Conservation (phyloP, 2,329 filamentous ascomycete species). For the Epichloe uncinata region DNA sequence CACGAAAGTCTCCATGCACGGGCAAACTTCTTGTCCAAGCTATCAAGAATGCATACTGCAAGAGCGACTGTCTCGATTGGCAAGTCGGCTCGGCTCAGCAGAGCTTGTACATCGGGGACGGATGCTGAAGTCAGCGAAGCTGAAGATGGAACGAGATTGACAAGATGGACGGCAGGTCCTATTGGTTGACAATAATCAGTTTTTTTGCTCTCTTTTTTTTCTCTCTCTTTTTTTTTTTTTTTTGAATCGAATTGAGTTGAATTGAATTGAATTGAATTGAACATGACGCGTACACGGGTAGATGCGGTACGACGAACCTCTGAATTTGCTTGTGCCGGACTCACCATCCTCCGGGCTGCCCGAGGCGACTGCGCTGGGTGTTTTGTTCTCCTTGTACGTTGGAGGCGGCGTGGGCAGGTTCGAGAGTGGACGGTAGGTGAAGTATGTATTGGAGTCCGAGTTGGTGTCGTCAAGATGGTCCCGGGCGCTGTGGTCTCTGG, state of each 20-base stretch:
- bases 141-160: constrained; percentile 51
- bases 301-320: constrained; percentile 19
- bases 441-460: constrained; percentile 33
- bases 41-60: constrained; percentile 54
- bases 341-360: constrained; percentile 29
- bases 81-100: constrained; percentile 43
- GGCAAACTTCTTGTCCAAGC: constrained; percentile 48
- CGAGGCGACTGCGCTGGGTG: constrained; percentile 18
- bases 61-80: constrained; percentile 50
- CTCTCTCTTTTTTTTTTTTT: too few relatives aligned
- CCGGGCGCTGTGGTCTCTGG: constrained; percentile 5
- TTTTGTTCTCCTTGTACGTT: constrained; percentile 33
- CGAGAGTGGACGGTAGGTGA: constrained; percentile 54
- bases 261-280: too few relatives aligned
- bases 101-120: constrained; percentile 43
- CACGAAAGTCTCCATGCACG: constrained; percentile 48
- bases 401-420: constrained; percentile 54
- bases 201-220: too few relatives aligned
- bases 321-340: constrained; percentile 24
- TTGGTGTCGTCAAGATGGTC: too few relatives aligned
- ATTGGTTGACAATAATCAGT: background rate
- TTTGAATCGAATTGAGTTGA: too few relatives aligned
- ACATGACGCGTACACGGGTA: background rate
- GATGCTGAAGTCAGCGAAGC: constrained; percentile 47
- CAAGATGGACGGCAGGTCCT: constrained; percentile 54